phyloP scores from a whole-genome alignment of 176 grass and related monocot species.

The Phyllostachys edulis region DNA sequence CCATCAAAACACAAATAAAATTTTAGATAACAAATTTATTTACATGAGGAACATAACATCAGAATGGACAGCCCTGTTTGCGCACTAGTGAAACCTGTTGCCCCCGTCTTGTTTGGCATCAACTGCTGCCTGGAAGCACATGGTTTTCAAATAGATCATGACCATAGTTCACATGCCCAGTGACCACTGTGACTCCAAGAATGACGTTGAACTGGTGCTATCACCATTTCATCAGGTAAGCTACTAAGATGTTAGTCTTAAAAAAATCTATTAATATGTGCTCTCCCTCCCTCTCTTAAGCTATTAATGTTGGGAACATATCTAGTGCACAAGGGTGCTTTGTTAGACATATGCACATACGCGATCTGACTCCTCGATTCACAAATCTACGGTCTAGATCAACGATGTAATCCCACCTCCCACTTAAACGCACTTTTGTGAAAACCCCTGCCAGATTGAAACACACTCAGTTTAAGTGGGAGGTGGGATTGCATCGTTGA shows the following conservation, averaged over 20 bases:
- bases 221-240: background rate
- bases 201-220: constrained; percentile 20
- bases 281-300: background rate
- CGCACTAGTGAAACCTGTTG: background rate
- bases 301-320: constrained; percentile 17
- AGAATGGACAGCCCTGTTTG: background rate
- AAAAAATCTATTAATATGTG: background rate
- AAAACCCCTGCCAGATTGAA: no score
- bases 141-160: background rate
- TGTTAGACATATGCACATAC: no score
- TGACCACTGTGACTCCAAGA: background rate
- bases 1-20: background rate
- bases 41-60: constrained; percentile 13
- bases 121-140: background rate
- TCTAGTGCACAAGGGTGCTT: no score
- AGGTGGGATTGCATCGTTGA: no score
- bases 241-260: background rate
- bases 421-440: no score
- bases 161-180: background rate
- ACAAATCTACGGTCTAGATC: no score
- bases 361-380: no score
- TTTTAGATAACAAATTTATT: background rate
- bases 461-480: no score
- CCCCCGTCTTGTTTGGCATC: background rate
- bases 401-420: no score